Base-by-base conservation (phyloP, 2,329 filamentous ascomycete species). In the Plectosphaerella plurivora region DNA sequence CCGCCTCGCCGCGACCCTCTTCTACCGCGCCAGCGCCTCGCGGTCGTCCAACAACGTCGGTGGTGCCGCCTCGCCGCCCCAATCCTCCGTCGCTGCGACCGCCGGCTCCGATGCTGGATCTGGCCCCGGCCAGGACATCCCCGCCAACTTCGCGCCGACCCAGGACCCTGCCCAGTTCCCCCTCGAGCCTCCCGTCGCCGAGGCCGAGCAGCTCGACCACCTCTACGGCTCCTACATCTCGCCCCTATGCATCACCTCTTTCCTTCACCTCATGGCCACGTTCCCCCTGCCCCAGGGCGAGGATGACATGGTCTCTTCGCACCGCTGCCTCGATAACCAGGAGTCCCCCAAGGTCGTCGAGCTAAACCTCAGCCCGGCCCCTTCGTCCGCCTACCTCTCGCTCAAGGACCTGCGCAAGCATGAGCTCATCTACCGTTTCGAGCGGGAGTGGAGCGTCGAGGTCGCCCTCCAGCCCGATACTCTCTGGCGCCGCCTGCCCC, bases 361-460 rank as follows among this genome's bases (percentile, higher is more conserved):
- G 68, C 69, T 88, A 47, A 79, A 79, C 0, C 75, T 89, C 50
- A 78, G 81, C 1, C 82, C 86, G 0, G 77, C 79, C 0, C 83
- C 83, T 1, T 75, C 79, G 10, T 73, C 77, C 2, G 78, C 83
- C 61, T 89, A 88, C 69, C 69, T 89, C 61, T 74, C 83, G 62
- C 63, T 93, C 16, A 73, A 78, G 3, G 88, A 91, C 59, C 73
- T 95, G 60, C 82, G 89, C 57, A 88, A 88, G 63, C 87, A 95
- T 67, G 89, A 93, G 71, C 82, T 84, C 54, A 84, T 96, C 54
- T 91, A 89, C 73, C 81, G 85, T 16, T 95, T 95, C 63, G 90
- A 96, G 78, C 82, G 84, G 57, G 88, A 93, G 67, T 95, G 90
- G 89, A 92, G 91, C 63, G 86, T 94, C 41, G 89, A 95, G 68